phyloP scores from a whole-genome alignment of 2,329 filamentous ascomycete genomes.

The Aureobasidium sp. region DNA sequence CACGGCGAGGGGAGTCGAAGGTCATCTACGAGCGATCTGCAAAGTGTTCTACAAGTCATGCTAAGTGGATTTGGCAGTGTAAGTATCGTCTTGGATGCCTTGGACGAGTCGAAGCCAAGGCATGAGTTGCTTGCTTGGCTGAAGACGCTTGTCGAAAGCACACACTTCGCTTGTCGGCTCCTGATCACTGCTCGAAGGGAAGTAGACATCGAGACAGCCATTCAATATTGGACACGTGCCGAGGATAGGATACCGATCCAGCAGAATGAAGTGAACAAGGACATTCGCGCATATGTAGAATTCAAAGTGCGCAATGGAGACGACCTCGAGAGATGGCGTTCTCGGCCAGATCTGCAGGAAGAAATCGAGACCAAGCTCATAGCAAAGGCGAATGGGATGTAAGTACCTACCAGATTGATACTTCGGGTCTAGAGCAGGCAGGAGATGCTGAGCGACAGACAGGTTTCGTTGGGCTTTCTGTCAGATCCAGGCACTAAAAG shows the following conservation, averaged over 20 bases:
- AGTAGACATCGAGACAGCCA: not conserved
- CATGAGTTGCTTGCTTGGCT: not conserved
- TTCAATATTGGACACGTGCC: not conserved
- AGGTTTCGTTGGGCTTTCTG: constrained; percentile 3
- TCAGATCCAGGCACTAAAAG: not conserved
- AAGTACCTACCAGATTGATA: not conserved
- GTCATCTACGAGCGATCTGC: not conserved
- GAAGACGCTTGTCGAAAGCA: not conserved
- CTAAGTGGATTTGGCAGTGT: not conserved
- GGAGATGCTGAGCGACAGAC: not conserved
- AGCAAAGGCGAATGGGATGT: not conserved
- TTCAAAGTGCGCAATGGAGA: not conserved
- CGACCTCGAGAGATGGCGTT: not conserved
- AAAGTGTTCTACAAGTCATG: not conserved
- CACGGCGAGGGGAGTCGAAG: not conserved
- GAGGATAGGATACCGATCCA: not conserved
- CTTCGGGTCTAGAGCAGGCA: not conserved
- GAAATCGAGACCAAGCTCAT: not conserved
- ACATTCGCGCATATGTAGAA: not conserved
- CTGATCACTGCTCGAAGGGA: not conserved
- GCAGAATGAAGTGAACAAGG: not conserved
- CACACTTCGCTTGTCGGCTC: not conserved
- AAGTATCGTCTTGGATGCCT: not conserved
- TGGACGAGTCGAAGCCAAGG: not conserved
- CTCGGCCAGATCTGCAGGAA: not conserved